Conservation (phyloP, 257 asterid species). For the Plantago elongata region DNA sequence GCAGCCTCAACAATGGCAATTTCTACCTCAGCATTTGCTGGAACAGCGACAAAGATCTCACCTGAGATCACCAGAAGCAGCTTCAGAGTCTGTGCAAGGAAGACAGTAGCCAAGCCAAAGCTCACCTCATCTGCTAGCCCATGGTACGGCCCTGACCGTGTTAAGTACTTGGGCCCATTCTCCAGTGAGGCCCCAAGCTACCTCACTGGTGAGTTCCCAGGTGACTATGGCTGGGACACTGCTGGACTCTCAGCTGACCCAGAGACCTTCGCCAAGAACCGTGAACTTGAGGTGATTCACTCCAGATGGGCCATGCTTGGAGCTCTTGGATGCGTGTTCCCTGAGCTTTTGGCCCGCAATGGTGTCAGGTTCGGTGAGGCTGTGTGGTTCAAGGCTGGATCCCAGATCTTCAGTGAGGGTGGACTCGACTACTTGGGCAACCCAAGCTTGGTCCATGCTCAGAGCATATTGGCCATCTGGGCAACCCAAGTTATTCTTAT, state of each 20-base stretch:
- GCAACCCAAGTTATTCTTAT: conserved; percentile 54
- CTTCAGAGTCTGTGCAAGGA: conserved; percentile 18
- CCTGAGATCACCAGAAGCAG: conserved; percentile 21
- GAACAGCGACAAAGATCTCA: conserved; percentile 20
- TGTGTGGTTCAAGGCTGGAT: conserved; percentile 77
- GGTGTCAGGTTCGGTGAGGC: conserved; percentile 79
- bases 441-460: conserved; percentile 74
- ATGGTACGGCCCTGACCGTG: conserved; percentile 73
- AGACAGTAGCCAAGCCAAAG: conserved; percentile 7
- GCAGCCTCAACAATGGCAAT: conserved; percentile 28
- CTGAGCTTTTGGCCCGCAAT: conserved; percentile 68
- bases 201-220: conserved; percentile 64
- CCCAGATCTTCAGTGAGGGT: conserved; percentile 65
- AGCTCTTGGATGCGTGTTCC: conserved; percentile 77
- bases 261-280: conserved; percentile 73
- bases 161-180: conserved; percentile 64
- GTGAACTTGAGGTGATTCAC: conserved; percentile 72
- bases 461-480: conserved; percentile 77
- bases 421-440: conserved; percentile 71
- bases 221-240: conserved; percentile 76
- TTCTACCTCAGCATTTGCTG: conserved; percentile 22
- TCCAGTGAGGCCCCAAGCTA: conserved; percentile 65
- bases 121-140: conserved; percentile 37
- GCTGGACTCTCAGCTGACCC: conserved; percentile 70
- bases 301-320: conserved; percentile 80